Evolutionary conservation across 805 yeast genomes (phyloP).

Genomic region (Ogataea nakhonphanomensis): DNA sequence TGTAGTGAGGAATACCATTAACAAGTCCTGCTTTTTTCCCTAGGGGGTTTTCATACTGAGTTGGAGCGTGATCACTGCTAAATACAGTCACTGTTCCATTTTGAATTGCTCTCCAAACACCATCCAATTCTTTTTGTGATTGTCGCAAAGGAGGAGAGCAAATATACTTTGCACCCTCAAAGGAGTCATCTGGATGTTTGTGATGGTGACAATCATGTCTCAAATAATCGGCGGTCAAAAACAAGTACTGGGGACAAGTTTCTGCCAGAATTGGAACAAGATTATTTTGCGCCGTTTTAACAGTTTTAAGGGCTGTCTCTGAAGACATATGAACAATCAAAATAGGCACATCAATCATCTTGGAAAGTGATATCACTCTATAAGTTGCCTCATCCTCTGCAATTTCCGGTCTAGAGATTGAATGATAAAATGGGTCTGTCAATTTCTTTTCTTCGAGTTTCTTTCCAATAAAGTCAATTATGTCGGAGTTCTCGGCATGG

Average conservation of each 20-base stretch:
- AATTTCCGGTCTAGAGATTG: constrained; percentile 41
- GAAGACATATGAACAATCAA: constrained; percentile 48
- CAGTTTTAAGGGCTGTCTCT: constrained; percentile 38
- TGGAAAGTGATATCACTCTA: constrained; percentile 43
- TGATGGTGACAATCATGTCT: constrained; percentile 26
- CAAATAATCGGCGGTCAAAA: constrained; percentile 39
- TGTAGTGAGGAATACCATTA: constrained; percentile 40
- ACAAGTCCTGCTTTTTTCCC: constrained; percentile 43
- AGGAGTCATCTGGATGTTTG: constrained; percentile 32
- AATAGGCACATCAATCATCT: constrained; percentile 43
- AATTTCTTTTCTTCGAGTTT: constrained; percentile 37
- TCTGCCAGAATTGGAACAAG: constrained; percentile 44
- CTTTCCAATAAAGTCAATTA: constrained; percentile 33
- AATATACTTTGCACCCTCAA: constrained; percentile 47
- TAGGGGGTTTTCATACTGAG: constrained; percentile 37
- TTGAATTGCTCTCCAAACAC: constrained; percentile 43
- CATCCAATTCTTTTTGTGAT: constrained; percentile 36
- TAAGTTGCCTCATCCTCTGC: constrained; percentile 51
- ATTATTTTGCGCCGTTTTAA: constrained; percentile 40
- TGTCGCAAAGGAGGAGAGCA: constrained; percentile 51
- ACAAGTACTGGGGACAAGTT: constrained; percentile 49
- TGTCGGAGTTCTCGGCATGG: constrained; percentile 51
- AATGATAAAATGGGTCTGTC: constrained; percentile 43
- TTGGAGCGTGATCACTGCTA: constrained; percentile 47
- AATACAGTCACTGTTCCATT: constrained; percentile 48